Conservation (phyloP, 1,139 yeast genomes). For the Pneumocystis murina region DNA sequence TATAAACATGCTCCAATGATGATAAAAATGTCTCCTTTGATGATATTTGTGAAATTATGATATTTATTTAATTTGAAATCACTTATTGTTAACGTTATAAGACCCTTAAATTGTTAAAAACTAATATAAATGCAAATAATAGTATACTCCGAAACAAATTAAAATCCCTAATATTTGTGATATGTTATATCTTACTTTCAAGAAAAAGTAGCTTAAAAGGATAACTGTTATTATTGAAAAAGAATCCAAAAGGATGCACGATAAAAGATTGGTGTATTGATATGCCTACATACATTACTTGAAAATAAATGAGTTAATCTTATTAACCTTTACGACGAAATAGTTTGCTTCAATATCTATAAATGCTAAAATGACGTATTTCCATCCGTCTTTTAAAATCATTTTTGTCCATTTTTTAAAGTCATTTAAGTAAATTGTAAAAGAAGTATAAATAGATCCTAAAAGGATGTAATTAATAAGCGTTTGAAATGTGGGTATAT, state of each 20-base stretch:
- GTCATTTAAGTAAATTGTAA: slow-evolving; percentile 27
- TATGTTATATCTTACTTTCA: slow-evolving; percentile 34
- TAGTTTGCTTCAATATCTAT: slow-evolving; percentile 30
- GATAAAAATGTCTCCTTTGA: slow-evolving; percentile 32
- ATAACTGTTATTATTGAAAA: slow-evolving; percentile 34
- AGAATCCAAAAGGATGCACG: slow-evolving; percentile 31
- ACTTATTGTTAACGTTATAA: slow-evolving; percentile 29
- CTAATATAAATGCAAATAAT: background rate
- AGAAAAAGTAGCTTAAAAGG: slow-evolving; percentile 27
- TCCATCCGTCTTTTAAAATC: slow-evolving; percentile 28
- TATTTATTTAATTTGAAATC: slow-evolving; percentile 29
- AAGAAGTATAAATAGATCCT: slow-evolving; percentile 27
- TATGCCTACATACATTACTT: slow-evolving; percentile 24
- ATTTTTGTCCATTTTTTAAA: slow-evolving; percentile 23
- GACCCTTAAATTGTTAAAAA: slow-evolving; percentile 7
- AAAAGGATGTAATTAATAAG: slow-evolving; percentile 28
- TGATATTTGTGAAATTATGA: slow-evolving; percentile 25
- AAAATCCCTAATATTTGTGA: slow-evolving; percentile 29
- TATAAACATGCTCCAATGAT: slow-evolving; percentile 32
- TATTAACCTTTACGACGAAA: background rate
- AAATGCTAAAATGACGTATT: slow-evolving; percentile 29
- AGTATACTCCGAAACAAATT: slow-evolving; percentile 27
- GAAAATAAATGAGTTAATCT: background rate
- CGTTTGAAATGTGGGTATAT: slow-evolving; percentile 32
- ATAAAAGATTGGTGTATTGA: slow-evolving; percentile 29